Evolutionary conservation across 129 eudicot species (phyloP), one percentile per base, ranked within the genome.

Genomic region (Deinandra increscens): DNA sequence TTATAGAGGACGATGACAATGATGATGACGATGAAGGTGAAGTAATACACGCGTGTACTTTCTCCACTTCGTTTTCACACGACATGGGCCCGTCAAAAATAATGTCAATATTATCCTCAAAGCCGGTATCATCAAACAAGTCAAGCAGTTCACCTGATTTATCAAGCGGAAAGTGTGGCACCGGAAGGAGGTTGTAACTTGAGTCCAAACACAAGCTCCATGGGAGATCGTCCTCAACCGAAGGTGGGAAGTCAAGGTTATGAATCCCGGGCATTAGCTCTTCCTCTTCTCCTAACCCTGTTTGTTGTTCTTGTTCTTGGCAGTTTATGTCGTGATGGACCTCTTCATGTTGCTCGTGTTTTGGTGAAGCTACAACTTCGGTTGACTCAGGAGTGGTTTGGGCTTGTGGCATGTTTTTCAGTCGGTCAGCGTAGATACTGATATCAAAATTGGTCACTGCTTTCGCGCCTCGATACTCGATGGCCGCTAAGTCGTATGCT

Each of bases 391-490:
- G 74, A 17, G 73, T 17, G 34, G 10, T 15, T 70, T 54, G 51
- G 64, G 11, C 39, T 43, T 44, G 70, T 29, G 79, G 82, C 60
- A 38, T 64, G 26, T 81, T 85, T 51, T 87, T 87, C 46, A 79
- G 54, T 37, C 80, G 79, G 66, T 83, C 88, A 0, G 86, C 80
- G 6, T 91, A 91, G 34, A 48, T 77, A 62, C 91, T 88, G 37
- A 91, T 88, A 74, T 91, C 91, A 18, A 91, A 91, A 73, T 91
- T 91, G 66, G 97, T 91, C 7, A 91, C 96, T 15, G 97, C 97
- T 60, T 85, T 88, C 11, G 89, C 66, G 12, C 97, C 97, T 64
- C 91, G 78, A 53, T 82, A 84, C 66, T 81, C 83, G 7, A 91
- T 91, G 29, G 97, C 97, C 6, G 97, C 97, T 78, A 80, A 50